Conservation (phyloP, 75 land plant genomes). For the Larix kaempferi region DNA sequence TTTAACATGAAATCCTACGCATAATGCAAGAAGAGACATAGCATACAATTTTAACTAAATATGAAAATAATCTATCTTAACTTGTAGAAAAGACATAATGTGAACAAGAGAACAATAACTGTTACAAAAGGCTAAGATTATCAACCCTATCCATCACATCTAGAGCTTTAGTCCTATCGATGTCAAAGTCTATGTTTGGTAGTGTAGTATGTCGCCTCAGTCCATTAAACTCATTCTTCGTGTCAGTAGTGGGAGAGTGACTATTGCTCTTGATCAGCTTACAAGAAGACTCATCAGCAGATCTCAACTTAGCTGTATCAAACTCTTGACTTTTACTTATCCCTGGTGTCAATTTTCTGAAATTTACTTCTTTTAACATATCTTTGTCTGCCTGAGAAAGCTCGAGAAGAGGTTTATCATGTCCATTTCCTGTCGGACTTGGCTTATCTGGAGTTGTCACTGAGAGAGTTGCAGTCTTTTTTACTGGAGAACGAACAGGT, state of each 20-base stretch:
- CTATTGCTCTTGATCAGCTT: slow-evolving; percentile 59
- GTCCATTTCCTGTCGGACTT: slow-evolving; percentile 16
- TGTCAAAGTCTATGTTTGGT: slow-evolving; percentile 18
- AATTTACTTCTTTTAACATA: slow-evolving; percentile 39
- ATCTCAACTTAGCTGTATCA: slow-evolving; percentile 20
- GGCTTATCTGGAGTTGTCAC: neutral
- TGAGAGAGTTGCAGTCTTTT: neutral
- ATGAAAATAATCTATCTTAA: neutral
- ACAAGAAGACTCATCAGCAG: slow-evolving; percentile 8
- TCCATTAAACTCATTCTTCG: slow-evolving; percentile 18
- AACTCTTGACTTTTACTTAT: slow-evolving; percentile 67
- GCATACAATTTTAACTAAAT: slow-evolving; percentile 1
- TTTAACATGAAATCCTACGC: neutral
- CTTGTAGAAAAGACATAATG: neutral
- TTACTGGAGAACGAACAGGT: slow-evolving; percentile 27
- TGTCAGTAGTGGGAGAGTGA: slow-evolving; percentile 49
- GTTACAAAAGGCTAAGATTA: slow-evolving; percentile 7
- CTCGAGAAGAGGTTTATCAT: slow-evolving; percentile 6
- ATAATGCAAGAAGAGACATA: slow-evolving; percentile 8
- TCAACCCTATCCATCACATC: slow-evolving; percentile 68
- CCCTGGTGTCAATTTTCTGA: slow-evolving; percentile 30
- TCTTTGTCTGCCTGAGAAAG: slow-evolving; percentile 64
- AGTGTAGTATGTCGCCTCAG: slow-evolving; percentile 15
- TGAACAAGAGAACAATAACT: neutral
- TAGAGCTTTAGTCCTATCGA: slow-evolving; percentile 27